phyloP scores from a whole-genome alignment of 108 stramenopile genomes.

The Skeletonema menzelii region DNA sequence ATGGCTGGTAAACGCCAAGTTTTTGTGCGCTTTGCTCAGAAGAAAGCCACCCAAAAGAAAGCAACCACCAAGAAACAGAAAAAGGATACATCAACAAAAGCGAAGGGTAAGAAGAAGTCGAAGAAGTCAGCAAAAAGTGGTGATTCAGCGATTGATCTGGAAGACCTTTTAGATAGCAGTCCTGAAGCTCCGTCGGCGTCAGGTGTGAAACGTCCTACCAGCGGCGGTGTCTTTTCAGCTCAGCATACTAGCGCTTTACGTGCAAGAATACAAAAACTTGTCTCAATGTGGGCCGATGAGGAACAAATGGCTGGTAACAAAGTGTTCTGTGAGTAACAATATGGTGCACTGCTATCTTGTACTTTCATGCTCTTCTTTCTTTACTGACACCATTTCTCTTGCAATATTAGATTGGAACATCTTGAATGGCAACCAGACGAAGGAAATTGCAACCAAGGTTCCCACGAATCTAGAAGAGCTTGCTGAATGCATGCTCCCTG shows the following conservation, averaged over 20 bases:
- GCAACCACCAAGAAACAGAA: slow-evolving; percentile 45
- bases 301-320: slow-evolving; percentile 79
- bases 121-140: slow-evolving; percentile 23
- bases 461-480: slow-evolving; percentile 80
- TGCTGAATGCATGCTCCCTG: slow-evolving; percentile 61
- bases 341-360: neutral
- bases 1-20: slow-evolving; percentile 50
- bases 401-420: slow-evolving; percentile 79
- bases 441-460: slow-evolving; percentile 60
- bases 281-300: slow-evolving; percentile 78
- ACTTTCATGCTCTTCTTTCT: neutral
- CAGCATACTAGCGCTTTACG: slow-evolving; percentile 56
- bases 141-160: slow-evolving; percentile 3
- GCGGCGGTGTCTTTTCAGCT: slow-evolving; percentile 47
- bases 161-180: neutral
- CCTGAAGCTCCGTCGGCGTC: slow-evolving; percentile 7
- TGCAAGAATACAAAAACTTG: slow-evolving; percentile 67
- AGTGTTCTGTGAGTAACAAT: slow-evolving; percentile 67
- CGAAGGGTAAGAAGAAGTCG: slow-evolving; percentile 31
- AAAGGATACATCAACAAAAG: slow-evolving; percentile 21
- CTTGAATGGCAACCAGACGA: slow-evolving; percentile 61
- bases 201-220: slow-evolving; percentile 25
- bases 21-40: slow-evolving; percentile 65
- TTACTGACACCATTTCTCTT: neutral
- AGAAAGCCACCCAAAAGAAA: slow-evolving; percentile 26